Base-by-base conservation (phyloP, 768 basidiomycete genomes). In the Suillus luteus region DNA sequence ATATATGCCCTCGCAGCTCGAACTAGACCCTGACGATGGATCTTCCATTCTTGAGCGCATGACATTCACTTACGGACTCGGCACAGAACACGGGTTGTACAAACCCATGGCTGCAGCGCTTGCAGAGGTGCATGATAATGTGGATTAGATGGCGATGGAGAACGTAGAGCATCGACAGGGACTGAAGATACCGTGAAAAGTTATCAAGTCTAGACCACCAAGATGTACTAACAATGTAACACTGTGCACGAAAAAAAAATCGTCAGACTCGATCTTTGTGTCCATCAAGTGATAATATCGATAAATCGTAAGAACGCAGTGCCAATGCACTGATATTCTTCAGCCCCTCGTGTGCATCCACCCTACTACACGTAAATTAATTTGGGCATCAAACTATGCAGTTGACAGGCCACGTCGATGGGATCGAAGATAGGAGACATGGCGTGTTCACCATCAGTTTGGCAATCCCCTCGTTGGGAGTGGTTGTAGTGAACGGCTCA, bases 1-100 rank as follows among this genome's bases (percentile, higher is more conserved):
- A 51, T 59, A 24, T 10, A 38, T 40, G 22, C 5, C 59, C 17
- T 31, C 22, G 48, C n/a, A 38, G 54, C 55, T 49, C n/a, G 52
- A 52, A 57, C 17, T 24, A 43, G 54, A 52, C 63, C 52, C 63
- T 43, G 38, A 49, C 11, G 51, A 90, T 64, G 70, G 84, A 19
- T 80, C 81, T 58, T 72, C 78, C 5, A 81, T 93, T 31, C 83
- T 93, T 57, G 82, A 90, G 62, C 77, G 80, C 59, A 84, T 92
- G 82, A 91, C 92, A 0, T 74, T 96, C 55, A 92, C 92, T 2
- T 98, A 96, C 68, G 85, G 85, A 4, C 76, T 97, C 0, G 95
- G 95, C 1, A 88, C 90, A 62, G 88, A 93, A 66, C 93, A 96
- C 73, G 90, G 85, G 0, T 76, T 94, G 8, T 90, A 81, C 63